Evolutionary conservation across 192 early-diverging fungal genomes (phyloP).

Genomic region (Entophlyctis luteolus): DNA sequence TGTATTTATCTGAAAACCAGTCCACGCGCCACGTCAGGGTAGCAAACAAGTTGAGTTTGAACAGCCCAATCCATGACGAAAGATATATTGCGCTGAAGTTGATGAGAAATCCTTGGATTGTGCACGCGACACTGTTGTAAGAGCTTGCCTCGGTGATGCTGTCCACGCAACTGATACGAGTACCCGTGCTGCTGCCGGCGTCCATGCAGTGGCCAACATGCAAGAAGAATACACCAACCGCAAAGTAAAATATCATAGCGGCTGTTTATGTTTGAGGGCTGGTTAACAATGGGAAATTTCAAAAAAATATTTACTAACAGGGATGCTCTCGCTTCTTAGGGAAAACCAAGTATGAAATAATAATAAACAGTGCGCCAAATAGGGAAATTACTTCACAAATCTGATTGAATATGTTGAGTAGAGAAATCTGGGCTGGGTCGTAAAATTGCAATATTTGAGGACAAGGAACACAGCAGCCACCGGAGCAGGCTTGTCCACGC

Average conservation of each 20-base stretch:
- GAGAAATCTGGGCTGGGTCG: not conserved
- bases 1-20: not conserved
- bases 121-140: constrained; percentile 3
- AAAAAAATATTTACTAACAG: not conserved
- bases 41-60: not conserved
- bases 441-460: not conserved
- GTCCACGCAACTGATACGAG: not conserved
- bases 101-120: constrained; percentile 1
- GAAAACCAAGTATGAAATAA: constrained; percentile 12
- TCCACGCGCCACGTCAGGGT: not conserved
- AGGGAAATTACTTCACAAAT: not conserved
- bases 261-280: not conserved
- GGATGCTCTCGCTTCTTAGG: constrained; percentile 4
- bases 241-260: not conserved
- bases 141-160: not conserved
- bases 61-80: not conserved
- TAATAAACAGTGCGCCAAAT: not conserved
- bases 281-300: not conserved
- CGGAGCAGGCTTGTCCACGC: not conserved
- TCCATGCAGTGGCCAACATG: not conserved
- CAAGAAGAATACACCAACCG: not conserved
- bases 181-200: not conserved
- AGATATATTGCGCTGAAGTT: not conserved
- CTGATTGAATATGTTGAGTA: not conserved
- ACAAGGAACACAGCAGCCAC: constrained; percentile 9